Evolutionary conservation across 345 rosid genomes (phyloP).

Genomic region (Limnanthes douglasii): DNA sequence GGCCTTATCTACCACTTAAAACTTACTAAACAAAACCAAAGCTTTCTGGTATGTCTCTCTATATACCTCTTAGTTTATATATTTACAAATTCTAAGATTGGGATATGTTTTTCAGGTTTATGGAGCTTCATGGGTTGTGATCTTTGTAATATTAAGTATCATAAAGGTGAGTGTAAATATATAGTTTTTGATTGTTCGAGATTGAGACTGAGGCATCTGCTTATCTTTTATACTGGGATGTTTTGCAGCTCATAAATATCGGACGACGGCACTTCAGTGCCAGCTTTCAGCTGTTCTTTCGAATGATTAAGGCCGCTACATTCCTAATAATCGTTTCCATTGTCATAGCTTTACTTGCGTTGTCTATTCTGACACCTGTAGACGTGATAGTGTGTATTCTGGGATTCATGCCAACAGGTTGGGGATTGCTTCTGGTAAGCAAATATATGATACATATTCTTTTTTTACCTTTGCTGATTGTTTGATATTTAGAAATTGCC

Average conservation of each 20-base stretch:
- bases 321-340: conserved; percentile 40
- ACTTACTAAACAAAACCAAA: conserved; percentile 11
- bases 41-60: conserved; percentile 16
- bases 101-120: conserved; percentile 15
- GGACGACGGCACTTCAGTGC: conserved; percentile 64
- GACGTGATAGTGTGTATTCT: conserved; percentile 61
- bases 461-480: too few species aligned
- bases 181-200: neutral
- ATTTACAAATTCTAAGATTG: too few species aligned
- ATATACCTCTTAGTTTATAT: too few species aligned
- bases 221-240: neutral
- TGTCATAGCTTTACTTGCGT: conserved; percentile 37
- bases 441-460: too few species aligned
- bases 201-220: too few species aligned
- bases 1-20: conserved; percentile 28
- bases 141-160: conserved; percentile 24
- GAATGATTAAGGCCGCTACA: conserved; percentile 57
- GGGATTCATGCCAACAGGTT: conserved; percentile 91
- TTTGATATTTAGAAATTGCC: too few species aligned
- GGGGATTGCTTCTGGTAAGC: conserved; percentile 81
- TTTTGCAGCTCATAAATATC: conserved; percentile 41
- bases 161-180: conserved; percentile 28
- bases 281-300: conserved; percentile 54
- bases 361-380: conserved; percentile 51
- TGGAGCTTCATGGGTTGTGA: conserved; percentile 36